phyloP scores from a whole-genome alignment of 2,329 filamentous ascomycete genomes.

The Diaporthe longicolla region DNA sequence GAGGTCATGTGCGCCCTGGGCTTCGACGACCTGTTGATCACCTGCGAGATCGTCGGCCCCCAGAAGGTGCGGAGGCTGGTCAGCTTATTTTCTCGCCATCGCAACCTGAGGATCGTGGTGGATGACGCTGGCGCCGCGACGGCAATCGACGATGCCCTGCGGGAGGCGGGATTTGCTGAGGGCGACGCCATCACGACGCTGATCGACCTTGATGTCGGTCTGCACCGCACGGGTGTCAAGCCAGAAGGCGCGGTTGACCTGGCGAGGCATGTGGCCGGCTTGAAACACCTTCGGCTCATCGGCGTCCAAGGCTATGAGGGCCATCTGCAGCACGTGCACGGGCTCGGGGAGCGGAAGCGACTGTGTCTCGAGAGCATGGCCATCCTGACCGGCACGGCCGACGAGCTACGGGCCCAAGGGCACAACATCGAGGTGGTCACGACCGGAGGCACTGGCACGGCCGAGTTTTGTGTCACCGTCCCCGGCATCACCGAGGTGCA shows the following conservation, averaged over 20 bases:
- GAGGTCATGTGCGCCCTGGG: slow-evolving; percentile 59
- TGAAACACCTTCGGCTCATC: slow-evolving; percentile 59
- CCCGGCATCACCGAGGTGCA: slow-evolving; percentile 67
- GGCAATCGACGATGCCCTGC: slow-evolving; percentile 61
- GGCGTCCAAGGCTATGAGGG: slow-evolving; percentile 68
- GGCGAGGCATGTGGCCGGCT: slow-evolving; percentile 54
- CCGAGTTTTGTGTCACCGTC: slow-evolving; percentile 65
- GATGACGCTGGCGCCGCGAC: slow-evolving; percentile 61
- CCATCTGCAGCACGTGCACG: slow-evolving; percentile 66
- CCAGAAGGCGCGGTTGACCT: slow-evolving; percentile 57
- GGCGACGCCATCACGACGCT: slow-evolving; percentile 57
- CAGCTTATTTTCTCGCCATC: slow-evolving; percentile 57
- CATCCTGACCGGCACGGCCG: slow-evolving; percentile 59
- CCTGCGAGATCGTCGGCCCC: slow-evolving; percentile 63
- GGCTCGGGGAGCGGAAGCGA: slow-evolving; percentile 55
- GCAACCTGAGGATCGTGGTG: slow-evolving; percentile 60
- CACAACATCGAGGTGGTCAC: slow-evolving; percentile 64
- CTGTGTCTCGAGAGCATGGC: slow-evolving; percentile 62
- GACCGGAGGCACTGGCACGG: slow-evolving; percentile 66
- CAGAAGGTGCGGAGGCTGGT: slow-evolving; percentile 62
- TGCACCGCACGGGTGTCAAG: slow-evolving; percentile 63
- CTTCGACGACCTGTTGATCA: slow-evolving; percentile 65
- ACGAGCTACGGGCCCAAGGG: slow-evolving; percentile 57
- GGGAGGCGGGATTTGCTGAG: slow-evolving; percentile 49
- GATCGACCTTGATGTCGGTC: slow-evolving; percentile 65